Percentiles rank a stretch among this genome's conserved stretches.
Conservation (phyloP, 2,329 filamentous ascomycete genomes). For the Myriangium duriaei region DNA sequence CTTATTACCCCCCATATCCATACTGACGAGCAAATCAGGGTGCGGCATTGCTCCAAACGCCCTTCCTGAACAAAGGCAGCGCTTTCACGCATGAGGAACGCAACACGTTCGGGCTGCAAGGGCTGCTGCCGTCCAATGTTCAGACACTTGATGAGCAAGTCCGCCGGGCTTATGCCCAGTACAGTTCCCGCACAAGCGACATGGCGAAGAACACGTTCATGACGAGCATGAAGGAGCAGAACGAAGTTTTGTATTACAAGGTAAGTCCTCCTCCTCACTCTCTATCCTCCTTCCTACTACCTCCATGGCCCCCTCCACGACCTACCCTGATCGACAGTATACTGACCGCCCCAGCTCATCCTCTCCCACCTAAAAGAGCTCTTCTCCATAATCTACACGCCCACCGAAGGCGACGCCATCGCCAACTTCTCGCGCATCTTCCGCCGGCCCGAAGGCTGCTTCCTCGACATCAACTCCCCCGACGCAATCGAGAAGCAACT, state of each 20-base stretch:
- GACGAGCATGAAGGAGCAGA: slow-evolving; percentile 74
- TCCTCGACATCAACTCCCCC: slow-evolving; percentile 58
- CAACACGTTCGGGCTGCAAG: slow-evolving; percentile 54
- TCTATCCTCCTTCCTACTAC: background rate
- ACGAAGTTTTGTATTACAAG: slow-evolving; percentile 68
- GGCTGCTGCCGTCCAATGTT: slow-evolving; percentile 58
- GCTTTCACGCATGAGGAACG: slow-evolving; percentile 62
- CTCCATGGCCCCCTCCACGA: no score
- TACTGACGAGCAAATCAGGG: slow-evolving; percentile 12
- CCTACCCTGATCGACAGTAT: background rate
- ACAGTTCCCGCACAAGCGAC: slow-evolving; percentile 47
- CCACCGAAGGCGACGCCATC: slow-evolving; percentile 81
- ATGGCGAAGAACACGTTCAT: slow-evolving; percentile 81
- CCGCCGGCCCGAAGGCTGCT: slow-evolving; percentile 66
- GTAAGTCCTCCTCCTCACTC: slow-evolving; percentile 34
- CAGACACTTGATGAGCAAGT: slow-evolving; percentile 68
- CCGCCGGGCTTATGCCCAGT: slow-evolving; percentile 69
- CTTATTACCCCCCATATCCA: background rate
- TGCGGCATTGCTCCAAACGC: slow-evolving; percentile 46
- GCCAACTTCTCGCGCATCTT: slow-evolving; percentile 72
- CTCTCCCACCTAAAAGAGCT: slow-evolving; percentile 72
- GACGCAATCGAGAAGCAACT: slow-evolving; percentile 55
- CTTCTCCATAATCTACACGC: slow-evolving; percentile 84
- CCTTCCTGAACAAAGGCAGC: slow-evolving; percentile 73
- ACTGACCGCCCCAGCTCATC: slow-evolving; percentile 42